Evolutionary conservation across 2,329 filamentous ascomycete genomes (phyloP), one percentile per base, ranked within the genome.

Genomic region (Myotisia sp.): DNA sequence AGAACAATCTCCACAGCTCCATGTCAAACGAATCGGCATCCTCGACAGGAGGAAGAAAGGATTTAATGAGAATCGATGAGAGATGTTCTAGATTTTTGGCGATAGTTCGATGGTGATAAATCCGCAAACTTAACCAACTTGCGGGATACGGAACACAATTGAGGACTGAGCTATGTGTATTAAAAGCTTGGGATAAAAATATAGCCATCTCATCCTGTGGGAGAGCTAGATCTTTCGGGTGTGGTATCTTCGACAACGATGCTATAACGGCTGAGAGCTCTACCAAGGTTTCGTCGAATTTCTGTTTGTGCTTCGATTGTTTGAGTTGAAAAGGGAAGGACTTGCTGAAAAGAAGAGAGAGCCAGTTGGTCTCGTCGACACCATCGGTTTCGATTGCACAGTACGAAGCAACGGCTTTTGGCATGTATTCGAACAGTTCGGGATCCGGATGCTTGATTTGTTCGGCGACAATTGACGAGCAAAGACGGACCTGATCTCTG

Each of bases 1-100:
- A 94, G 61, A 93, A 94, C 20, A 79, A 67, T 44, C 87, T 86
- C 90, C 90, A 98, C 8, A 95, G 63, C 37, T 92, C 82, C 7
- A 84, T 94, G 50, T 92, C 85, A 56, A 95, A 98, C 8, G 68
- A 71, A 49, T 94, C 87, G 0, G 85, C 84, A 45, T 94, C 83
- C 43, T 95, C 90, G 0, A 87, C 83, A 27, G 87, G 68, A 0
- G 92, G 90, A 2, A 98, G 64, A 50, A 87, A 87, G 0, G 73
- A 77, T 23, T 87, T 78, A n/a, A 85, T 68, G 39, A 98, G 62
- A 7, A 92, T 76, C 29, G 73, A 68, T 6, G 79, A 79, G 6
- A 95, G 63, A 46, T 90, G 84, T 49, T 92, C 80, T 21, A 98
- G 63, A 5, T 79, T 83, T 37, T 75, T 76, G 69, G 95, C 83